These are phyloP conservation scores for Aspergillus wentii DNA, from an alignment of 495 filamentous ascomycete species.

Conservation along the genomic window DNA sequence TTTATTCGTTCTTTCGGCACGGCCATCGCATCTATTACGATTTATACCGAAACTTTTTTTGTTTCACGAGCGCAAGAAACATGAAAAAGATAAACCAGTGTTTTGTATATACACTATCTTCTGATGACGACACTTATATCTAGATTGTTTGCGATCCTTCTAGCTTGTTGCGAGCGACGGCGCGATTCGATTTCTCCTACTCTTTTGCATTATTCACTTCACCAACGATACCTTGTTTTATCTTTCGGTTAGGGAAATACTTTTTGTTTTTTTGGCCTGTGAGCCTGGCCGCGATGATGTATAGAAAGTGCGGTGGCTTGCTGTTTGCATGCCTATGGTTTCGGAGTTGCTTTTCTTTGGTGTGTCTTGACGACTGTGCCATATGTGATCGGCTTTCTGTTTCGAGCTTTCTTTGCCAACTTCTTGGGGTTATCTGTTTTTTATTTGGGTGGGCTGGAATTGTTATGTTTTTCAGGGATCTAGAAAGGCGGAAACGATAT, in stretches of 20 bases:
- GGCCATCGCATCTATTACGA: slow-evolving; percentile 22
- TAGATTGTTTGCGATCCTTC: slow-evolving; percentile 38
- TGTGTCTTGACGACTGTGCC: slow-evolving; percentile 28
- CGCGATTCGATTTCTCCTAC: slow-evolving; percentile 40
- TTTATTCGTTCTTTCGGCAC: slow-evolving; percentile 30
- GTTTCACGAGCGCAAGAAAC: slow-evolving; percentile 29
- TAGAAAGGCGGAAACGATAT: slow-evolving; percentile 53
- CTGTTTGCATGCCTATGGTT: slow-evolving; percentile 31
- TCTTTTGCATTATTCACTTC: slow-evolving; percentile 27
- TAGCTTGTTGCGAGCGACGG: slow-evolving; percentile 45
- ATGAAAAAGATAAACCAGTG: slow-evolving; percentile 27
- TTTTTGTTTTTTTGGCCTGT: slow-evolving; percentile 21
- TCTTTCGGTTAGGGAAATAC: slow-evolving; percentile 39
- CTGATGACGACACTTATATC: slow-evolving; percentile 37
- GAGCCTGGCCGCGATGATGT: slow-evolving; percentile 37
- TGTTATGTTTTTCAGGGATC: slow-evolving; percentile 38
- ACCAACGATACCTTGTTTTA: slow-evolving; percentile 37
- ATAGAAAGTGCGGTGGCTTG: slow-evolving; percentile 42
- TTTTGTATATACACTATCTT: slow-evolving; percentile 37
- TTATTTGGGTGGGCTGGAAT: slow-evolving; percentile 32
- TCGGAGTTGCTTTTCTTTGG: slow-evolving; percentile 35
- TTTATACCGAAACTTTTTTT: slow-evolving; percentile 20
- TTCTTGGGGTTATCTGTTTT: slow-evolving; percentile 28
- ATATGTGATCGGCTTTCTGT: slow-evolving; percentile 14
- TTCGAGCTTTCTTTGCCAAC: slow-evolving; percentile 23